A percentile compares a stretch with the other conserved stretches of the same genome.
phyloP scores from a whole-genome alignment of 129 eudicot genomes.

The Saussurea involucrata region DNA sequence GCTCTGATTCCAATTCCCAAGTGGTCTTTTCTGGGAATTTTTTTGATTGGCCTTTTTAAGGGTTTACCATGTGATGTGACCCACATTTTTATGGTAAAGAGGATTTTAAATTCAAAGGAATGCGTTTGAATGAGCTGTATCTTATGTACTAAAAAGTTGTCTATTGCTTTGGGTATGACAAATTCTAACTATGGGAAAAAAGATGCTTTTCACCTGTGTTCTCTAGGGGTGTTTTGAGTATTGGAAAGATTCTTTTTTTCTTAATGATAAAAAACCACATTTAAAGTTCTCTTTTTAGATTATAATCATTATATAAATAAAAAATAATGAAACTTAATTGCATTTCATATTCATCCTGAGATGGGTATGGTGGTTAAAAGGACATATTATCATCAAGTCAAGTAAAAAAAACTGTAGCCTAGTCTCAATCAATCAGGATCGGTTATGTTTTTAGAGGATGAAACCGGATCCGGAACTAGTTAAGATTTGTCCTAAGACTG shows the following conservation, averaged over 20 bases:
- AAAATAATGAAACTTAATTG: neutral
- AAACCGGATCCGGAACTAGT: neutral
- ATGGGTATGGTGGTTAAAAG: neutral
- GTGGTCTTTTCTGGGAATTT: slow-evolving; percentile 11
- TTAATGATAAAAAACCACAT: too few relatives aligned
- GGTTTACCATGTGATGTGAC: slow-evolving; percentile 25
- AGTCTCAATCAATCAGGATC: too few relatives aligned
- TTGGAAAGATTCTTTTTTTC: too few relatives aligned
- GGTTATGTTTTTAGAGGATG: neutral
- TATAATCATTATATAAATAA: too few relatives aligned
- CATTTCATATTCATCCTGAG: neutral
- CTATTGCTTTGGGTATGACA: slow-evolving; percentile 9
- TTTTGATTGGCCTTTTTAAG: slow-evolving; percentile 9
- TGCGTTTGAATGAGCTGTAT: neutral
- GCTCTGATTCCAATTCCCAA: slow-evolving; percentile 23
- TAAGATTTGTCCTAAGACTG: neutral
- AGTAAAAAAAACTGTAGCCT: too few relatives aligned
- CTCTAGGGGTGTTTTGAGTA: neutral
- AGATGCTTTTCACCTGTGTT: slow-evolving; percentile 3
- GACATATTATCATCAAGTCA: too few relatives aligned
- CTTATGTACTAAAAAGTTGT: neutral
- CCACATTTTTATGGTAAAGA: slow-evolving; percentile 2
- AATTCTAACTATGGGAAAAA: neutral
- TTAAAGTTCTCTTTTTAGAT: too few relatives aligned
- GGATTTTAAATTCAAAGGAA: neutral